These are phyloP conservation scores for Sechiopsis laciniata DNA, from an alignment of 306 rosid genomes.

Conservation along the genomic window DNA sequence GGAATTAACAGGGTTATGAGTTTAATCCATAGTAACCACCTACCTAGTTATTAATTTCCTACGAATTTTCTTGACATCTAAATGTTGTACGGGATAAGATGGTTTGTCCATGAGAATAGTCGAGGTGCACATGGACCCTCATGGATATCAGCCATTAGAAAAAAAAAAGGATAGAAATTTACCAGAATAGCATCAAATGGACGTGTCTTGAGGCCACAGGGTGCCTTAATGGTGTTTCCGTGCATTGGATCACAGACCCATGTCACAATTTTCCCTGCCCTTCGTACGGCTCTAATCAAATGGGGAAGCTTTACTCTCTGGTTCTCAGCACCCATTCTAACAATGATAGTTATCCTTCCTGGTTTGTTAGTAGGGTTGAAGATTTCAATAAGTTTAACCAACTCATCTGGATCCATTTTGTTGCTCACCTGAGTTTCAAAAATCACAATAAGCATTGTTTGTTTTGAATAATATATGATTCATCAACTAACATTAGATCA, in stretches of 20 bases:
- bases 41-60: too few species aligned
- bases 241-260: conserved; percentile 80
- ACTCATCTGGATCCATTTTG: conserved; percentile 68
- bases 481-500: neutral
- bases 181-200: conserved; percentile 70
- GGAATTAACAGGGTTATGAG: too few species aligned
- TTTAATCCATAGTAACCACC: too few species aligned
- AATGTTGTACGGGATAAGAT: too few species aligned
- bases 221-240: conserved; percentile 68
- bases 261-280: conserved; percentile 67
- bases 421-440: conserved; percentile 54
- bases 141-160: too few species aligned
- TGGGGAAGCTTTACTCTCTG: conserved; percentile 69
- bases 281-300: conserved; percentile 66
- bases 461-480: neutral
- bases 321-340: conserved; percentile 81
- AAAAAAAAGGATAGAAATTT: conserved; percentile 18
- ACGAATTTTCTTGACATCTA: too few species aligned
- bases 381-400: conserved; percentile 60
- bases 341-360: conserved; percentile 57
- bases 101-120: too few species aligned
- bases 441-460: conserved; percentile 16
- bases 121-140: too few species aligned
- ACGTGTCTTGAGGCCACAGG: conserved; percentile 71
- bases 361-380: conserved; percentile 67